These are phyloP conservation scores for Rhynchospora pubera DNA, from an alignment of 176 grass and related monocot genomes.

Conservation along the genomic window DNA sequence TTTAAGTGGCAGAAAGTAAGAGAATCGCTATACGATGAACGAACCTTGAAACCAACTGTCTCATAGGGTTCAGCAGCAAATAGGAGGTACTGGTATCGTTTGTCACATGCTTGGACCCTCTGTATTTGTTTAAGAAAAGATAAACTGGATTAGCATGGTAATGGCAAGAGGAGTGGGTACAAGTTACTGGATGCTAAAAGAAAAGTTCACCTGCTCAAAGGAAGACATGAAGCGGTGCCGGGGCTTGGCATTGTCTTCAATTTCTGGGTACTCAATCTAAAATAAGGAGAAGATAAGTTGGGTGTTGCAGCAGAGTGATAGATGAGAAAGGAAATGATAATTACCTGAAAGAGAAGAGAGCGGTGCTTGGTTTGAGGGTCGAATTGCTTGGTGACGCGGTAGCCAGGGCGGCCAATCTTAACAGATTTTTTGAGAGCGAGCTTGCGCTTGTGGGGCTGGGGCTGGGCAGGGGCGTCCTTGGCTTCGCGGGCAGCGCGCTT, in stretches of 20 bases:
- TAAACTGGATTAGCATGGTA: conserved; percentile 12
- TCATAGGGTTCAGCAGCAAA: conserved; percentile 95
- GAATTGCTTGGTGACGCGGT: conserved; percentile 89
- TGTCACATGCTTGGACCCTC: conserved; percentile 85
- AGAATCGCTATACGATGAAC: background rate
- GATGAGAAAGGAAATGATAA: no score
- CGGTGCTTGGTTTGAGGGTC: conserved; percentile 80
- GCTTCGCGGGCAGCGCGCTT: conserved; percentile 91
- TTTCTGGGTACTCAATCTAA: conserved; percentile 93
- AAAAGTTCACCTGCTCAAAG: conserved; percentile 75
- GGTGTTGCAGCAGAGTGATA: no score
- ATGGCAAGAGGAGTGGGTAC: background rate
- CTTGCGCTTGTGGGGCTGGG: conserved; percentile 96
- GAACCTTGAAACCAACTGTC: conserved; percentile 76
- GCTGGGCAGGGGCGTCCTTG: conserved; percentile 83
- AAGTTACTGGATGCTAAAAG: background rate
- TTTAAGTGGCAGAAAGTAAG: conserved; percentile 1
- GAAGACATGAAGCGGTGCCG: conserved; percentile 95
- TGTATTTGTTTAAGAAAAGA: conserved; percentile 22
- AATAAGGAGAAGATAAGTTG: no score
- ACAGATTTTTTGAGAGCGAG: conserved; percentile 73
- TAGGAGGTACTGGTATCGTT: conserved; percentile 83
- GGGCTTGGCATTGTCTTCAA: conserved; percentile 87
- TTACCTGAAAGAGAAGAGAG: conserved; percentile 89
- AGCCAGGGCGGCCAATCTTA: conserved; percentile 93